Evolutionary conservation across 179 eudicot genomes (phyloP).

Genomic region (Sideroxylon spinosum): DNA sequence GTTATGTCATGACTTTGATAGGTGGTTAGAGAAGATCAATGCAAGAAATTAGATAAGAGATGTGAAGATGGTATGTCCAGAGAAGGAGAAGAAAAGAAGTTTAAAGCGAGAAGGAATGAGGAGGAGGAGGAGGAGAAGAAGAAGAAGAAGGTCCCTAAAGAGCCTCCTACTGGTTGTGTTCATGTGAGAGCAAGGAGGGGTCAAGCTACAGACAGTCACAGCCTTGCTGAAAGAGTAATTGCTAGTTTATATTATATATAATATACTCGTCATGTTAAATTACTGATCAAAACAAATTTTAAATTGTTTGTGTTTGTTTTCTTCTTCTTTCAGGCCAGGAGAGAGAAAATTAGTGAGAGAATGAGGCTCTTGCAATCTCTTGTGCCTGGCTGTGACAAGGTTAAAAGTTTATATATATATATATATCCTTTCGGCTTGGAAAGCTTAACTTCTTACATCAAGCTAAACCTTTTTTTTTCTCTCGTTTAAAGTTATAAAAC

Average conservation of each 20-base stretch:
- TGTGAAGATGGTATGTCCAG: background rate
- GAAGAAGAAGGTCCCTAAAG: conserved; percentile 6
- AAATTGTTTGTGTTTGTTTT: background rate
- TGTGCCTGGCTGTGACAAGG: conserved; percentile 12
- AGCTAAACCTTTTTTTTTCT: background rate
- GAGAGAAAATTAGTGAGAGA: conserved; percentile 14
- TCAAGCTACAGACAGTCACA: conserved; percentile 48
- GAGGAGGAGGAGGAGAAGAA: background rate
- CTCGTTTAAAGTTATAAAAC: background rate
- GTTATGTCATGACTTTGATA: background rate
- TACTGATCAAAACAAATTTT: background rate
- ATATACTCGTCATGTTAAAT: background rate
- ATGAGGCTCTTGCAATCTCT: conserved; percentile 13
- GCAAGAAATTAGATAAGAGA: background rate
- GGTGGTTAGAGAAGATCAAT: background rate
- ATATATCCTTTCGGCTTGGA: background rate
- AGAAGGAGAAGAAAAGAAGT: background rate
- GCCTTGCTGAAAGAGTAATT: conserved; percentile 47
- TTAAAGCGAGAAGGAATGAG: background rate
- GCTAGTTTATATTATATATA: too few species aligned
- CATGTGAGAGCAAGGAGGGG: conserved; percentile 50
- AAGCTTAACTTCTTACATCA: background rate
- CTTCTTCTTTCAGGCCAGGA: conserved; percentile 6
- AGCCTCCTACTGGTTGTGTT: conserved; percentile 34
- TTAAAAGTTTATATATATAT: background rate